phyloP scores from a whole-genome alignment of 1,139 yeast genomes.

The Candida albicans region DNA sequence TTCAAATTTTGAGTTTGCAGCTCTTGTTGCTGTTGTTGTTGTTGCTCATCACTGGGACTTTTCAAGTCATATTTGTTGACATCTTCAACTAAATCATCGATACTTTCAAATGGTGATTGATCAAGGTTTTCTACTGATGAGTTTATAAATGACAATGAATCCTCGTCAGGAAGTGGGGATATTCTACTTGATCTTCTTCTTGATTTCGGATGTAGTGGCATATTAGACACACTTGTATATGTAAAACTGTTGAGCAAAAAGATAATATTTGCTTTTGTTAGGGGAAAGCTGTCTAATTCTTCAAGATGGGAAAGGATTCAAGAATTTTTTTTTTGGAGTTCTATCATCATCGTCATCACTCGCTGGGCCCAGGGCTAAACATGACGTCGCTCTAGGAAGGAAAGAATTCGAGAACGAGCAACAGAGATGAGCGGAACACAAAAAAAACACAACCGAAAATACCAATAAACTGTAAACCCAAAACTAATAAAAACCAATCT shows the following conservation, averaged over 20 bases:
- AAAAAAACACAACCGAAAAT: no score
- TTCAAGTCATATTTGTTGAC: not conserved
- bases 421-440: no score
- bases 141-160: conserved; percentile 12
- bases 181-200: conserved; percentile 20
- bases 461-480: no score
- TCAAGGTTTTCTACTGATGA: conserved; percentile 9
- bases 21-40: not conserved
- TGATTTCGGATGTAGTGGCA: conserved; percentile 4
- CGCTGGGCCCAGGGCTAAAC: no score
- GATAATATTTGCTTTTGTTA: no score
- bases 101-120: conserved; percentile 7
- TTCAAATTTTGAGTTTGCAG: not conserved
- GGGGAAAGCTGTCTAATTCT: no score
- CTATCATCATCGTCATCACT: no score
- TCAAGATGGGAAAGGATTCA: no score
- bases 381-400: no score
- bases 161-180: conserved; percentile 22
- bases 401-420: no score
- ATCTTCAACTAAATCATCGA: conserved; percentile 3
- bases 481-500: not conserved
- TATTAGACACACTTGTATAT: not conserved
- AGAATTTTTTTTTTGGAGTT: no score
- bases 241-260: no score
- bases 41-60: not conserved